Evolutionary conservation across 2,329 filamentous ascomycete genomes (phyloP), one percentile per base, ranked within the genome.

Genomic region (Tothia fuscella): DNA sequence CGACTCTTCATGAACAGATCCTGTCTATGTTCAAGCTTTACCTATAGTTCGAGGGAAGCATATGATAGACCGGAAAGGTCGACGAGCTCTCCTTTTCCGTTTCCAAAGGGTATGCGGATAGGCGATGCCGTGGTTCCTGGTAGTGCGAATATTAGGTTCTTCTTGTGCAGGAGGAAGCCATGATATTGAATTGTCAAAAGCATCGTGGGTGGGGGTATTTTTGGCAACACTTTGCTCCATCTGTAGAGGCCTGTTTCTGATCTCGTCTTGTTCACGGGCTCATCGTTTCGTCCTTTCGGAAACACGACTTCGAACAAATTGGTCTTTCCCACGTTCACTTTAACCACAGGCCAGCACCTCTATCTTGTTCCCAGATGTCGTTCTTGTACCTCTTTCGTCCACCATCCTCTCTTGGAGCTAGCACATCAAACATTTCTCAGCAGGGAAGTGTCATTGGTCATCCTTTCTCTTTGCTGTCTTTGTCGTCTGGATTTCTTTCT

Each of bases 261-360:
- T 6, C 21, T 29, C 5, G 26, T 21, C 28, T 28, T 37, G 3
- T 41, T 22, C 16, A 31, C 5, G 14, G 21, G 14, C 30, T 20
- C 7, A 13, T 30, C 35, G 52, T 42, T 58, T 51, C 53, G 59
- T 40, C 53, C 67, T 82, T 89, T 80, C 3, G 93, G 89, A 53
- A 88, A 94, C 6, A 95, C 77, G 4, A 78, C 74, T 51, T 91
- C 80, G 46, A 96, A 93, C 2, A 98, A 72, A 54, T 82, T 81
- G 52, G 89, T 96, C 63, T 98, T 98, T 19, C 91, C 93, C 3
- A 96, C 93, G 55, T 98, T 98, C 48, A 87, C 86, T 60, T 94
- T 96, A 13, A 91, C 91, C 3, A 98, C 82, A 69, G 98, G 80
- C 89, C 91, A 98, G 13, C 83, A n/a, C 80, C 91, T 3, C 89